Evolutionary conservation across 2,329 filamentous ascomycete genomes (phyloP).

Genomic region (Fusarium nisikadoi): DNA sequence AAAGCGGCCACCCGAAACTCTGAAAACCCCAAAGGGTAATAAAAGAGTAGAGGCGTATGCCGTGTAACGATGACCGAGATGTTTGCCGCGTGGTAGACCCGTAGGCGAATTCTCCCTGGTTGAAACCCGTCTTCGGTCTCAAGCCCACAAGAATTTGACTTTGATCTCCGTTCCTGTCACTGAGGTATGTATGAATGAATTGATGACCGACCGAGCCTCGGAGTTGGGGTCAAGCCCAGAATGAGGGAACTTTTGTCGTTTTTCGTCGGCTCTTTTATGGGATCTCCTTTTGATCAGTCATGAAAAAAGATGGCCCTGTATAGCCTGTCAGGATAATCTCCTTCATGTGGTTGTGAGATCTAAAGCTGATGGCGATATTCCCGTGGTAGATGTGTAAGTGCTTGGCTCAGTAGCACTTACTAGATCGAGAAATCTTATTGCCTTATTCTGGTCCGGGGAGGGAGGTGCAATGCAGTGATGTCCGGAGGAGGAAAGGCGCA

Average conservation of each 20-base stretch:
- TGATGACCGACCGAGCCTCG: not conserved
- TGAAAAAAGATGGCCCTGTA: not conserved
- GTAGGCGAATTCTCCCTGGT: not conserved
- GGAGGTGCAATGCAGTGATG: not conserved
- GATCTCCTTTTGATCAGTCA: not conserved
- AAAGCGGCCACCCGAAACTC: conserved; percentile 3
- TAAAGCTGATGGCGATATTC: not conserved
- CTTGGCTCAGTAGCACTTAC: not conserved
- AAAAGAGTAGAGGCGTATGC: not conserved
- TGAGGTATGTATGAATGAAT: conserved; percentile 3
- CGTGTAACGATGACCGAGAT: conserved; percentile 1
- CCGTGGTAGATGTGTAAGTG: not conserved
- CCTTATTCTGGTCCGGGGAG: not conserved
- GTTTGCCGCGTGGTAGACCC: conserved; percentile 1
- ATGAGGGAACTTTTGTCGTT: not conserved
- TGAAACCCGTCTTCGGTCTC: not conserved
- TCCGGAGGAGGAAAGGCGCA: conserved; percentile 34
- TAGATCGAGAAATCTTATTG: not conserved
- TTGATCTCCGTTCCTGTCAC: conserved; percentile 42
- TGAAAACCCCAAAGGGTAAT: not conserved
- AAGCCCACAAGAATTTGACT: conserved; percentile 36
- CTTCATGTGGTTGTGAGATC: not conserved
- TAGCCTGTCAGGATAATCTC: not conserved
- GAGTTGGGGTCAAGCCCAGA: not conserved
- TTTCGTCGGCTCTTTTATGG: not conserved